Conservation (phyloP, 805 yeast species). For the Candida dajiaensis region DNA sequence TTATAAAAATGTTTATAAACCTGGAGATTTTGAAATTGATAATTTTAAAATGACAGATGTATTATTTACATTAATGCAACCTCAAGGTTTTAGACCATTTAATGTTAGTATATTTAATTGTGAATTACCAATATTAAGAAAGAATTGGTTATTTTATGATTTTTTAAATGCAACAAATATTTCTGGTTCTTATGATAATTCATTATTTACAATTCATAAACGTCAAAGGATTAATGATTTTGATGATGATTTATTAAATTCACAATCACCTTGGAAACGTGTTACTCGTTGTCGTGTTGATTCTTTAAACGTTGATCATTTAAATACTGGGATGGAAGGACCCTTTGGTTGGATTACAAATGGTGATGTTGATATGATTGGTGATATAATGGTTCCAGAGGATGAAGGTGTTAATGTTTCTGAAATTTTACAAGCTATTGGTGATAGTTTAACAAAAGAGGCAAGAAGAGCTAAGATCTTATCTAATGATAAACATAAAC, state of each 20-base stretch:
- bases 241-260: conserved; percentile 14
- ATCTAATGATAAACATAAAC: conserved; percentile 6
- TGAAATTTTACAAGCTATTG: conserved; percentile 46
- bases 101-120: conserved; percentile 84
- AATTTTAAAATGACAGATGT: conserved; percentile 80
- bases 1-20: conserved; percentile 63
- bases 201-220: conserved; percentile 86
- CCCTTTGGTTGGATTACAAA: conserved; percentile 96
- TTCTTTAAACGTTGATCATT: conserved; percentile 77
- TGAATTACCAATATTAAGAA: conserved; percentile 71
- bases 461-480: conserved; percentile 33
- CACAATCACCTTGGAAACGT: conserved; percentile 41
- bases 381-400: conserved; percentile 80
- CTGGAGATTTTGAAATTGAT: conserved; percentile 93
- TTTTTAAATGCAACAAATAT: conserved; percentile 75
- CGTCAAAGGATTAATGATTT: conserved; percentile 55
- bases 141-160: conserved; percentile 92
- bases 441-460: conserved; percentile 42
- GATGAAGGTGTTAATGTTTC: conserved; percentile 42
- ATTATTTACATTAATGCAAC: conserved; percentile 75
- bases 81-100: conserved; percentile 74
- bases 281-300: conserved; percentile 81
- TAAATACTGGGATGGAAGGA: conserved; percentile 85
- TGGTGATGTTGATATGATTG: conserved; percentile 90
- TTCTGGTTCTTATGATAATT: conserved; percentile 89